Evolutionary conservation across 257 asterid genomes (phyloP).

Genomic region (Nicotiana knightiana): DNA sequence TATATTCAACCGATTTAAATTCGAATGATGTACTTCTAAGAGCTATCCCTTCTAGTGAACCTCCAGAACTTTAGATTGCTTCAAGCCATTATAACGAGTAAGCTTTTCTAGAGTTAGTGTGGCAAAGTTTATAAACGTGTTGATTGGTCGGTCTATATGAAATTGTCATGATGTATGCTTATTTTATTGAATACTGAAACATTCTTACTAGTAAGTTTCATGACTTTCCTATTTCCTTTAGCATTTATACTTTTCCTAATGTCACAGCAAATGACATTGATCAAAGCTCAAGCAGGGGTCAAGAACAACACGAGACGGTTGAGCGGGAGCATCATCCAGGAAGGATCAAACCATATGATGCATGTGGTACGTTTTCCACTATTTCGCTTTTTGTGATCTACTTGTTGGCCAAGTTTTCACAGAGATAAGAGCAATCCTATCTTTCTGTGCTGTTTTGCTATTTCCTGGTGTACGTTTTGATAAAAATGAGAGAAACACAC

Average conservation of each 20-base stretch:
- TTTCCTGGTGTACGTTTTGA: not conserved
- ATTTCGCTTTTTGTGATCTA: conserved; percentile 60
- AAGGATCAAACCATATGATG: conserved; percentile 85
- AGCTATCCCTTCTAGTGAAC: not conserved
- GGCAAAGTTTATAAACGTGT: not conserved
- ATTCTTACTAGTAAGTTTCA: not conserved
- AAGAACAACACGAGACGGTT: conserved; percentile 23
- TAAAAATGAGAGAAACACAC: not conserved
- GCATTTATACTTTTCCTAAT: conserved; percentile 4
- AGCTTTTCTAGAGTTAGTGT: not conserved
- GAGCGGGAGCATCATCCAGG: conserved; percentile 72
- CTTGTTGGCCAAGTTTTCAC: conserved; percentile 58
- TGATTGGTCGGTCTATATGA: not conserved
- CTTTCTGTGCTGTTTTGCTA: not conserved
- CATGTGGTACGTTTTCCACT: conserved; percentile 82
- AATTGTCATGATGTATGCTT: not conserved
- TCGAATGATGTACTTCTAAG: not conserved
- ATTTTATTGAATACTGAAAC: not conserved
- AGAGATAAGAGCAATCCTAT: conserved; percentile 24
- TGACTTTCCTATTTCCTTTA: not conserved
- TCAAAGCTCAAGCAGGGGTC: conserved; percentile 95
- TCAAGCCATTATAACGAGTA: not conserved
- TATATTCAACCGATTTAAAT: not conserved
- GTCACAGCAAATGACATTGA: conserved; percentile 77
- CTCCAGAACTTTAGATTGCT: not conserved